phyloP scores from a whole-genome alignment of 495 filamentous ascomycete genomes.

The Xylaria sp. region DNA sequence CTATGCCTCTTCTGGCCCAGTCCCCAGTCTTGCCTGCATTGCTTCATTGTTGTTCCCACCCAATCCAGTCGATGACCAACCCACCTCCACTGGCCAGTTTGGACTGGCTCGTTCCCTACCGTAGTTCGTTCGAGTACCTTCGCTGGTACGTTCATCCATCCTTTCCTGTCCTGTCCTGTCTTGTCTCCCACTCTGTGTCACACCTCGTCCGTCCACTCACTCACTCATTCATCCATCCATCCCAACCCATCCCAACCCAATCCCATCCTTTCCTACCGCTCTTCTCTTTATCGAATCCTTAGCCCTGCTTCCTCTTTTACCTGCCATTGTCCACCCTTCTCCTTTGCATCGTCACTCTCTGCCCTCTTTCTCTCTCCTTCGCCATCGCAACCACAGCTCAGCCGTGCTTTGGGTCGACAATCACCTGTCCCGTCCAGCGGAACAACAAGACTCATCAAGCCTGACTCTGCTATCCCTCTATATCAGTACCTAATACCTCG shows the following conservation, averaged over 20 bases:
- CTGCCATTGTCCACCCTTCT: constrained; percentile 39
- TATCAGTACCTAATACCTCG: constrained; percentile 39
- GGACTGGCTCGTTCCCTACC: constrained; percentile 30
- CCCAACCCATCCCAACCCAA: constrained; percentile 19
- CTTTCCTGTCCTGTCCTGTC: too few species aligned
- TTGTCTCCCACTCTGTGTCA: constrained; percentile 34
- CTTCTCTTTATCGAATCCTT: constrained; percentile 42
- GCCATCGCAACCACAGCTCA: constrained; percentile 28
- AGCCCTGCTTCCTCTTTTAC: constrained; percentile 42
- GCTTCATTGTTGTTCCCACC: constrained; percentile 44
- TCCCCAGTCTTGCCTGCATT: constrained; percentile 39
- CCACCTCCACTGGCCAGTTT: constrained; percentile 33
- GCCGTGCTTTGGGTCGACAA: constrained; percentile 36
- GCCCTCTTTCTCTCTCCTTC: constrained; percentile 38
- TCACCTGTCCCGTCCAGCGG: constrained; percentile 23
- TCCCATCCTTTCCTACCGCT: constrained; percentile 44
- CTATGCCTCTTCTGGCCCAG: constrained; percentile 24
- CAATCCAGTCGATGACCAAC: constrained; percentile 36
- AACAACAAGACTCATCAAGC: constrained; percentile 35
- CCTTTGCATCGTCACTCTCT: constrained; percentile 42
- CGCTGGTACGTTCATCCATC: constrained; percentile 21
- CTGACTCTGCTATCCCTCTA: constrained; percentile 35
- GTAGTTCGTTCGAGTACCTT: constrained; percentile 29
- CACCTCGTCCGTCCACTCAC: too few species aligned
- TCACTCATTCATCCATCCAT: constrained; percentile 39